phyloP scores from a whole-genome alignment of 1,139 yeast genomes.

The Saccharomyces hybrid region DNA sequence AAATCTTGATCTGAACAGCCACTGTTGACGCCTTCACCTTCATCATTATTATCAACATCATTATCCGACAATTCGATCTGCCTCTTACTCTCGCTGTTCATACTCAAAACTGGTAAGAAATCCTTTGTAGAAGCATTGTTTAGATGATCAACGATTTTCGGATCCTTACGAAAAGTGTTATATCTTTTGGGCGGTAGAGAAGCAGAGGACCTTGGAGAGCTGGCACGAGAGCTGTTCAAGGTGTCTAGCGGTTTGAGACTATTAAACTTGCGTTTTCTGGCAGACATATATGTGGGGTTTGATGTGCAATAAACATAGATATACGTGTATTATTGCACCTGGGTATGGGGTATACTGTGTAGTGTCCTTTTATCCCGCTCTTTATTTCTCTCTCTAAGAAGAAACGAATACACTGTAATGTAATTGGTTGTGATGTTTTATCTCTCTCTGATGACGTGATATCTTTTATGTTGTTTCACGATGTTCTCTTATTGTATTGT shows the following conservation, averaged over 20 bases:
- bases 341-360: background rate
- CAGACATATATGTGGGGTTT: background rate
- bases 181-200: conserved; percentile 8
- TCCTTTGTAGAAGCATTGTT: conserved; percentile 7
- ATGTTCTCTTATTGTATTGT: background rate
- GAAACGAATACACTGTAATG: background rate
- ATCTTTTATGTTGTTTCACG: background rate
- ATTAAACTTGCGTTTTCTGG: conserved; percentile 1
- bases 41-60: background rate
- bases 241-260: conserved; percentile 1
- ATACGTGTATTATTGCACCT: background rate
- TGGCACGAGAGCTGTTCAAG: background rate
- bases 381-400: background rate
- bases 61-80: background rate
- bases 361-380: background rate
- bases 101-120: conserved; percentile 6
- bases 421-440: background rate
- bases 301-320: background rate
- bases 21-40: background rate
- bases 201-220: background rate
- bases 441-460: background rate
- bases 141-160: conserved; percentile 8
- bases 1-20: background rate
- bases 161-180: conserved; percentile 9
- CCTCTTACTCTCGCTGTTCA: background rate